Conservation (phyloP, 2,329 filamentous ascomycete genomes). For the Orbilia blumenaviensis region DNA sequence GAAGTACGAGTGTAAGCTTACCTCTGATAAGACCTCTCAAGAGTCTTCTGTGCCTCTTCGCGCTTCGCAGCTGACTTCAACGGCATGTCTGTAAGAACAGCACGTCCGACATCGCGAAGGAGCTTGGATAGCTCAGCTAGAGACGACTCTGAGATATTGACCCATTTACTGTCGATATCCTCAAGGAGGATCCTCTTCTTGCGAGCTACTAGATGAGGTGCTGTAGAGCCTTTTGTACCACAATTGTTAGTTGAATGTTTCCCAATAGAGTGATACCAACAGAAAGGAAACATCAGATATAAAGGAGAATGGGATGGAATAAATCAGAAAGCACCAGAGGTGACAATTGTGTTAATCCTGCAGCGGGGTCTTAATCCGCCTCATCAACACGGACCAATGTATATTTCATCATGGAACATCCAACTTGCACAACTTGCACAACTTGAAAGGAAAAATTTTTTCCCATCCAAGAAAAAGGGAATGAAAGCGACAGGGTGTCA, state of each 20-base stretch:
- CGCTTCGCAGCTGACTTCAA: constrained; percentile 45
- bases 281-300: not conserved
- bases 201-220: constrained; percentile 33
- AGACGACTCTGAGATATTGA: constrained; percentile 44
- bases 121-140: constrained; percentile 44
- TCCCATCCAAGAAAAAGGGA: not conserved
- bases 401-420: constrained; percentile 49
- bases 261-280: not conserved
- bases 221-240: constrained; percentile 22
- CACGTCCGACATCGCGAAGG: constrained; percentile 42
- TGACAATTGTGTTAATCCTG: constrained; percentile 52
- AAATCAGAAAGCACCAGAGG: constrained; percentile 51
- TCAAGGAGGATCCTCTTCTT: constrained; percentile 47
- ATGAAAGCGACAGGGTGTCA: not conserved
- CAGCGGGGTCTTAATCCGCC: constrained; percentile 54
- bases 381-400: constrained; percentile 55
- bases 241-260: constrained; percentile 24
- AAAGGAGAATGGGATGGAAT: not conserved
- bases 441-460: constrained; percentile 23
- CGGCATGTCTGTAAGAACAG: constrained; percentile 40
- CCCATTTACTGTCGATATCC: constrained; percentile 54
- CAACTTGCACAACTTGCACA: not conserved
- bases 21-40: constrained; percentile 51
- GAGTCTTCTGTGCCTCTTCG: constrained; percentile 55
- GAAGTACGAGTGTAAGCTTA: constrained; percentile 27